A percentile compares a stretch with the other conserved stretches of the same genome.
Evolutionary conservation across 176 grass and related monocot genomes (phyloP).

Genomic region (Themeda triandra): DNA sequence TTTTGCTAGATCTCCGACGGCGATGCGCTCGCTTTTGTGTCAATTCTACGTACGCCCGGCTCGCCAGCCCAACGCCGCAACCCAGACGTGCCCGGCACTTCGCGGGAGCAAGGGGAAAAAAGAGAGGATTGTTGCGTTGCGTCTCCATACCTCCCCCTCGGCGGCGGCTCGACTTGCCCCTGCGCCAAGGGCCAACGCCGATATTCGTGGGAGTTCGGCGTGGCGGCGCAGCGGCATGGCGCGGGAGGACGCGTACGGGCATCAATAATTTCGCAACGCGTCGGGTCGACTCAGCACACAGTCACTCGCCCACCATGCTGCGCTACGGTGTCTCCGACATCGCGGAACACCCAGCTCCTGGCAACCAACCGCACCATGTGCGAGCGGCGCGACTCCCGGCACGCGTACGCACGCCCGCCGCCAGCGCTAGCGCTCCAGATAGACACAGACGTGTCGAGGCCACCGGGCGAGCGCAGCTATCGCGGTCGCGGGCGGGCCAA

Average conservation of each 20-base stretch:
- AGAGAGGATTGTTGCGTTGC: background rate
- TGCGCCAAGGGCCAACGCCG: background rate
- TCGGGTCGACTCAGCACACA: constrained; percentile 20
- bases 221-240: background rate
- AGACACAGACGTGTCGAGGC: background rate
- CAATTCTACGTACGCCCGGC: constrained; percentile 20
- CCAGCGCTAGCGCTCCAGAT: background rate
- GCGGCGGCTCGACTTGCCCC: background rate
- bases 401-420: background rate
- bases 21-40: constrained; percentile 29
- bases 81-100: constrained; percentile 14
- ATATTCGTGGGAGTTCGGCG: background rate
- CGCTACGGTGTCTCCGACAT: background rate
- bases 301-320: background rate
- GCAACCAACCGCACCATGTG: background rate
- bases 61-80: background rate
- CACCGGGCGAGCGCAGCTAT: background rate
- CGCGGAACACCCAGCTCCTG: background rate
- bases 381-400: background rate
- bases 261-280: background rate
- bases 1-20: constrained; percentile 26
- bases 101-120: background rate
- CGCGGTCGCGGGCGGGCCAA: background rate
- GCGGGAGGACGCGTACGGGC: background rate
- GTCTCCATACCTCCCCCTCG: background rate